These are phyloP conservation scores for Botryobasidium botryosum DNA, from an alignment of 768 basidiomycete genomes.

Conservation along the genomic window DNA sequence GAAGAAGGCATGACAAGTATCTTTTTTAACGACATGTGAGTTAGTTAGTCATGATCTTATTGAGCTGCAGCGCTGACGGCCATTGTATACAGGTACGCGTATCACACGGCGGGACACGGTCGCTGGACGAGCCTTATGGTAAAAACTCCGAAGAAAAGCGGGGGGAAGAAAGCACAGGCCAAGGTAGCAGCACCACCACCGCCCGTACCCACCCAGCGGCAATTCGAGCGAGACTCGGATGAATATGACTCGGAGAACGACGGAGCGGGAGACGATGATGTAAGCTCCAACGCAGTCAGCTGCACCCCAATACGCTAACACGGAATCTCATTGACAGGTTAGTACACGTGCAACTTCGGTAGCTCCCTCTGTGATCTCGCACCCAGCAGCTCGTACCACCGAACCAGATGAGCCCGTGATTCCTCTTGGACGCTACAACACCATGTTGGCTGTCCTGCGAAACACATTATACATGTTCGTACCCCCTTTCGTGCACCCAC, in stretches of 20 bases:
- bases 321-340: too few species aligned
- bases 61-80: not conserved
- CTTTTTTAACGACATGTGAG: slow-evolving; percentile 78
- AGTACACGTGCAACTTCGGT: too few species aligned
- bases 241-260: slow-evolving; percentile 11
- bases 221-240: slow-evolving; percentile 1
- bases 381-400: not conserved
- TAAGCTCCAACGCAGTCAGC: too few species aligned
- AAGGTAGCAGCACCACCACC: slow-evolving; percentile 12
- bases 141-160: slow-evolving; percentile 29
- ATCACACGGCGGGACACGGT: slow-evolving; percentile 57
- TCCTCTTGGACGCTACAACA: slow-evolving; percentile 66
- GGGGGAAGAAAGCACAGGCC: slow-evolving; percentile 22
- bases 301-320: too few species aligned
- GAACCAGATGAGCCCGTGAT: slow-evolving; percentile 35
- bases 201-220: not conserved
- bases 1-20: slow-evolving; percentile 74
- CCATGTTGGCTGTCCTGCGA: slow-evolving; percentile 70
- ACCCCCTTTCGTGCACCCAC: not conserved
- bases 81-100: slow-evolving; percentile 41
- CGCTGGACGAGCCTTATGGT: slow-evolving; percentile 66
- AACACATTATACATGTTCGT: slow-evolving; percentile 77
- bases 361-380: too few species aligned
- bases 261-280: slow-evolving; percentile 9
- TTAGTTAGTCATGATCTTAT: slow-evolving; percentile 1